These are phyloP conservation scores for Leucosporidium scottii DNA, from an alignment of 768 basidiomycete genomes.

Conservation along the genomic window DNA sequence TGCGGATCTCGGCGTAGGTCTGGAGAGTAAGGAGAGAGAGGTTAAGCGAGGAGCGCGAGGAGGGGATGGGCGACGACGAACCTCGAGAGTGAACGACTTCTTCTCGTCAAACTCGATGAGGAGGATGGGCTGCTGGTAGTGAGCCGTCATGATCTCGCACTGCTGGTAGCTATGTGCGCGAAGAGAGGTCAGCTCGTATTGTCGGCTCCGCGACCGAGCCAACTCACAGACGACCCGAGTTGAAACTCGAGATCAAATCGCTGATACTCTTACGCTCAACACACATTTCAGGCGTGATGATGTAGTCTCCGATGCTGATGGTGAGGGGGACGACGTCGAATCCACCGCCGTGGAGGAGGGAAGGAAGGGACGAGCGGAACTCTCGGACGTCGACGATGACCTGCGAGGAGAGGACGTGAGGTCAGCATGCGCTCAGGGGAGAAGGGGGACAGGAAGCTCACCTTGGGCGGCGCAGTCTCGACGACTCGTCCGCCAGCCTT, in stretches of 20 bases:
- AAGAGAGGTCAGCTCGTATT: not conserved
- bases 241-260: slow-evolving; percentile 88
- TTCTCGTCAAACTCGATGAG: slow-evolving; percentile 97
- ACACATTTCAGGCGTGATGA: slow-evolving; percentile 88
- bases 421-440: not conserved
- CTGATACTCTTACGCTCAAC: slow-evolving; percentile 92
- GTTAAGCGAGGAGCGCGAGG: not conserved
- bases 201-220: not conserved
- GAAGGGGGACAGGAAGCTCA: slow-evolving; percentile 27
- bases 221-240: slow-evolving; percentile 82
- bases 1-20: slow-evolving; percentile 22
- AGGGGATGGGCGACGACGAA: slow-evolving; percentile 39
- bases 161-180: slow-evolving; percentile 68
- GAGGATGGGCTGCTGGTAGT: slow-evolving; percentile 88
- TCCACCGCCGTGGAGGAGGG: slow-evolving; percentile 72
- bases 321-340: slow-evolving; percentile 82
- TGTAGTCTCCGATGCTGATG: slow-evolving; percentile 90
- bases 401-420: slow-evolving; percentile 44
- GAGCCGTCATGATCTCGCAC: slow-evolving; percentile 91
- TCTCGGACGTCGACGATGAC: slow-evolving; percentile 96
- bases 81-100: slow-evolving; percentile 86
- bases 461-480: slow-evolving; percentile 54
- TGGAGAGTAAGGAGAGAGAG: not conserved
- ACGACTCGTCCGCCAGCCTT: slow-evolving; percentile 71
- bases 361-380: slow-evolving; percentile 86